Conservation (phyloP, 2,329 filamentous ascomycete genomes). For the Gyromitra esculenta region DNA sequence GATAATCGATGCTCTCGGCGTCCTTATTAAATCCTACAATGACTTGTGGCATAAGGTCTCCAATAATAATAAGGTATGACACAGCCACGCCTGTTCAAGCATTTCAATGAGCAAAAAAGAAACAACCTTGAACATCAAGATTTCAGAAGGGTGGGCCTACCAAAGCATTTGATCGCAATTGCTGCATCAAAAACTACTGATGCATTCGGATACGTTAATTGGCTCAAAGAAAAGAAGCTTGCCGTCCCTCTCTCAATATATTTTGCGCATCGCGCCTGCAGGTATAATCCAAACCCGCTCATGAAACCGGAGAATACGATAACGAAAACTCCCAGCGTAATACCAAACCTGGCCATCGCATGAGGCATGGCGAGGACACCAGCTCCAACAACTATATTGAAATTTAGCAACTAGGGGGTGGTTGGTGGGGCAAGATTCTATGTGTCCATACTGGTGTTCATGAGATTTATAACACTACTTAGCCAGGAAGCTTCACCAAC, state of each 20-base stretch:
- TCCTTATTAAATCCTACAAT: conserved; percentile 78
- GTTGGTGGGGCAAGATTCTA: conserved; percentile 29
- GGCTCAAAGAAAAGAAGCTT: conserved; percentile 95
- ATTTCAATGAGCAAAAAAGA: conserved; percentile 8
- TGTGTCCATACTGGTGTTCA: conserved; percentile 84
- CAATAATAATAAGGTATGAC: conserved; percentile 98
- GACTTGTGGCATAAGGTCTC: conserved; percentile 96
- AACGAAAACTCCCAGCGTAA: conserved; percentile 81
- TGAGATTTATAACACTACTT: conserved; percentile 91
- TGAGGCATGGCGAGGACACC: conserved; percentile 96
- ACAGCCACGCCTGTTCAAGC: conserved; percentile 74
- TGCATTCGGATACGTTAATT: conserved; percentile 95
- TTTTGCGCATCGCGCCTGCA: conserved; percentile 89
- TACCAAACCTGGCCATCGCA: conserved; percentile 94
- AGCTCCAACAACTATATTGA: conserved; percentile 80
- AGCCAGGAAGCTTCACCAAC: conserved; percentile 82
- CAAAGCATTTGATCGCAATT: conserved; percentile 97
- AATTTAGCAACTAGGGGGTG: conserved; percentile 49
- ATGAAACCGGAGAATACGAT: conserved; percentile 92
- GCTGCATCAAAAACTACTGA: conserved; percentile 94
- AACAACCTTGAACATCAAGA: neutral
- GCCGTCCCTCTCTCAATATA: conserved; percentile 89
- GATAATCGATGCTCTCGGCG: conserved; percentile 73
- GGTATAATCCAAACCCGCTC: conserved; percentile 90
- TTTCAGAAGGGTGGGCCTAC: conserved; percentile 30